A percentile compares a stretch with the other conserved stretches of the same genome.
These are phyloP conservation scores for Microascus cirrosus DNA, from an alignment of 2,329 filamentous ascomycete genomes.

Conservation along the genomic window DNA sequence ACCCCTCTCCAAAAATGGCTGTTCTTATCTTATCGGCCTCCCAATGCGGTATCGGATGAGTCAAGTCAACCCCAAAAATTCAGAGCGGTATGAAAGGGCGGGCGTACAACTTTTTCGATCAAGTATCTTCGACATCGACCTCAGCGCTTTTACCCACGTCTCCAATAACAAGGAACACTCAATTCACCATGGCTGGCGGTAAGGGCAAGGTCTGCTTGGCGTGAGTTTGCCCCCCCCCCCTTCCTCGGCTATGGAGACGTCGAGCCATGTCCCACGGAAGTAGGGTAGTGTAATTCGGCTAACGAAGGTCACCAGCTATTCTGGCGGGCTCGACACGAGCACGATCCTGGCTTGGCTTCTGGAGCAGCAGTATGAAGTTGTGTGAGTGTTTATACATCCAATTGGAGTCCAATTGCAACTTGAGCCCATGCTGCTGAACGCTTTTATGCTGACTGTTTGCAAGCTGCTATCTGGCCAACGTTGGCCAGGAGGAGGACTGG, in stretches of 20 bases:
- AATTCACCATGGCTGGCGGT: background rate
- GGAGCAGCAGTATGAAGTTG: conserved; percentile 9
- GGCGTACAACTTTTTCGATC: background rate
- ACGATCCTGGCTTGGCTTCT: conserved; percentile 30
- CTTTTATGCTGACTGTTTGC: background rate
- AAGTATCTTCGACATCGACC: background rate
- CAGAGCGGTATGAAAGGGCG: background rate
- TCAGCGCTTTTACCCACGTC: background rate
- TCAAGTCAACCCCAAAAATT: background rate
- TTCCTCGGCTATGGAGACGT: background rate
- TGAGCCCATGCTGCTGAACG: background rate
- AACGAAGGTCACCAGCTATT: background rate
- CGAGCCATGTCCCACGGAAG: background rate
- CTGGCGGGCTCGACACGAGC: conserved; percentile 27
- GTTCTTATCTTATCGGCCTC: background rate
- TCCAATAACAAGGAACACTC: background rate
- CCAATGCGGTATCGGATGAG: background rate
- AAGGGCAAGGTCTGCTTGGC: background rate
- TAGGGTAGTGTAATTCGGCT: background rate
- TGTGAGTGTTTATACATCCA: background rate
- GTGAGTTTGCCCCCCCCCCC: background rate
- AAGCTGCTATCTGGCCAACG: conserved; percentile 43
- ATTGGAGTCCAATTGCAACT: background rate
- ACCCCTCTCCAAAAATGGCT: background rate
- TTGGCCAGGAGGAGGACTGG: conserved; percentile 62